phyloP scores from a whole-genome alignment of 352 stramenopile genomes.

The Pythium aristosporum region DNA sequence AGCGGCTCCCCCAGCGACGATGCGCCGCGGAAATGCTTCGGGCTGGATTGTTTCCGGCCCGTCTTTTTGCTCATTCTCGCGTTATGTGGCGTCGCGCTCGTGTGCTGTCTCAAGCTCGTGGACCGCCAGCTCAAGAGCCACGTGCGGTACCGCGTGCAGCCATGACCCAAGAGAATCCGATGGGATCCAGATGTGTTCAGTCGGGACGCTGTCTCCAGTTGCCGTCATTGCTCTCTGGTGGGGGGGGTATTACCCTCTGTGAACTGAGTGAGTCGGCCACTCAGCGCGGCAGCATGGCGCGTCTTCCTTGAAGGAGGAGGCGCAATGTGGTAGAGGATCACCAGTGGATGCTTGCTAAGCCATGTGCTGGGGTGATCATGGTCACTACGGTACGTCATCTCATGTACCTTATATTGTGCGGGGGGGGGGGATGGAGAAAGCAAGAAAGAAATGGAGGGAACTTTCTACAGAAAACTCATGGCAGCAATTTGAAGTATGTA shows the following conservation, averaged over 20 bases:
- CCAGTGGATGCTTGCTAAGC: too few species aligned
- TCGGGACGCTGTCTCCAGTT: background rate
- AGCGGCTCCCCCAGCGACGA: constrained; percentile 6
- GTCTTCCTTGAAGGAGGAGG: too few species aligned
- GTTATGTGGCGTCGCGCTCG: constrained; percentile 53
- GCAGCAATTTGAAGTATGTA: background rate
- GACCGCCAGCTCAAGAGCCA: constrained; percentile 24
- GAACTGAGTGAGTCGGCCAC: too few species aligned
- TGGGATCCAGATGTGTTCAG: background rate
- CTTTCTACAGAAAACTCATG: constrained; percentile 10
- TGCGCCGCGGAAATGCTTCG: constrained; percentile 58
- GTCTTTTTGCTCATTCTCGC: constrained; percentile 62
- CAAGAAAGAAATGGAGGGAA: constrained; percentile 6
- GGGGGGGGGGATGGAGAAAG: background rate
- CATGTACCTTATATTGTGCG: too few species aligned
- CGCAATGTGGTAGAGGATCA: too few species aligned
- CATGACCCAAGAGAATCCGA: constrained; percentile 6
- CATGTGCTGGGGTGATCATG: too few species aligned
- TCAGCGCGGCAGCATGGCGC: too few species aligned
- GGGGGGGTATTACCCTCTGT: too few species aligned
- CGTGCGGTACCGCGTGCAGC: constrained; percentile 19
- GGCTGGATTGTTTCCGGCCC: constrained; percentile 53
- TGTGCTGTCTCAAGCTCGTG: constrained; percentile 48
- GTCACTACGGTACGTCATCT: background rate
- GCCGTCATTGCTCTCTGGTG: too few species aligned